Evolutionary conservation across 106 monocot species (phyloP).

Genomic region (Chionographis japonica): DNA sequence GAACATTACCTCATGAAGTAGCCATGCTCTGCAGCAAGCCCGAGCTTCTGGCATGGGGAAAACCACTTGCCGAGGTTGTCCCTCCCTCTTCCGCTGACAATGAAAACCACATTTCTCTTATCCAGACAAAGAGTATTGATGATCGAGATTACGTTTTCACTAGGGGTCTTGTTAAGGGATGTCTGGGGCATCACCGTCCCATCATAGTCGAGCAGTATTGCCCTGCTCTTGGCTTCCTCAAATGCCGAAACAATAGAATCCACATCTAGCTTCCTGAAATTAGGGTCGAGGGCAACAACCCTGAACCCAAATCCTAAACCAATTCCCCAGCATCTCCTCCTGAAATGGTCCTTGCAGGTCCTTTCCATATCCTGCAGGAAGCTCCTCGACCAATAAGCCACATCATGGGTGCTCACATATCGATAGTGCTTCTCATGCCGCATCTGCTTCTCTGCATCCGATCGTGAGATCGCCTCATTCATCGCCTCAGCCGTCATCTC

Average conservation of each 20-base stretch:
- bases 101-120: constrained; percentile 33
- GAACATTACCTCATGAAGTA: constrained; percentile 41
- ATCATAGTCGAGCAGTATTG: constrained; percentile 54
- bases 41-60: constrained; percentile 25
- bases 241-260: constrained; percentile 26
- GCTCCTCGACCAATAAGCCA: constrained; percentile 52
- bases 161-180: constrained; percentile 26
- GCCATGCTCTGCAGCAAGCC: constrained; percentile 60
- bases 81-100: constrained; percentile 50
- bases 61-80: constrained; percentile 35
- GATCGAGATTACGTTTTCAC: constrained; percentile 21
- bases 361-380: constrained; percentile 50
- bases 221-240: constrained; percentile 24
- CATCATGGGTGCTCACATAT: constrained; percentile 54
- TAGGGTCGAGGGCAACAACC: constrained; percentile 39
- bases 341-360: constrained; percentile 46
- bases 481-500: constrained; percentile 45
- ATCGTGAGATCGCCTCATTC: constrained; percentile 22
- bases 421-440: constrained; percentile 64
- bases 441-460: constrained; percentile 36
- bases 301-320: constrained; percentile 56
- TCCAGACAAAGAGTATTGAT: constrained; percentile 36
- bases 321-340: constrained; percentile 42
- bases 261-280: constrained; percentile 41
- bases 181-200: constrained; percentile 44